Percentiles rank a stretch among this genome's conserved stretches.
These are phyloP conservation scores for Gnetum montanum DNA, from an alignment of 75 land plant species.

Conservation along the genomic window DNA sequence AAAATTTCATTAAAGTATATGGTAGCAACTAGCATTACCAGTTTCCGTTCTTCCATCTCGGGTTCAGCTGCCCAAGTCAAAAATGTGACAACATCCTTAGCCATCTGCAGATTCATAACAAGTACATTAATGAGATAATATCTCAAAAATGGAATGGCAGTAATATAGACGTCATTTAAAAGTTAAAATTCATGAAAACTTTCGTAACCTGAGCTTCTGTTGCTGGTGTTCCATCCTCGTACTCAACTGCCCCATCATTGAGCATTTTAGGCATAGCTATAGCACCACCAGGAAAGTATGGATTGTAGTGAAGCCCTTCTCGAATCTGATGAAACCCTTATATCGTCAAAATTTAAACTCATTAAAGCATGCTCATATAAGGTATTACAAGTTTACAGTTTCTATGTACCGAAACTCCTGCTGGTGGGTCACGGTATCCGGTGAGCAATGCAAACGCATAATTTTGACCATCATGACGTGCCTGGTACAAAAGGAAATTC, in stretches of 20 bases:
- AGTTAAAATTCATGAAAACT: neutral
- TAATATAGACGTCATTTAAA: neutral
- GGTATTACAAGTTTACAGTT: too few relatives aligned
- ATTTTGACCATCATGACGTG: constrained; percentile 93
- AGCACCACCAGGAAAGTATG: constrained; percentile 94
- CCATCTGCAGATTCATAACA: constrained; percentile 61
- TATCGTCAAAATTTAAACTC: too few relatives aligned
- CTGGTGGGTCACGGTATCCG: constrained; percentile 98
- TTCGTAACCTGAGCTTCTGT: constrained; percentile 76
- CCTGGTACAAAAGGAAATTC: constrained; percentile 29
- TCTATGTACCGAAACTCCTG: constrained; percentile 90
- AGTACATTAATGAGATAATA: neutral
- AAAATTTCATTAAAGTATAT: constrained; percentile 1
- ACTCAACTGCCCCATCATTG: constrained; percentile 85
- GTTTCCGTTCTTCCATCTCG: constrained; percentile 96
- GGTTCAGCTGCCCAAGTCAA: constrained; percentile 96
- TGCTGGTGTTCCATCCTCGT: constrained; percentile 97
- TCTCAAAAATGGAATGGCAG: neutral
- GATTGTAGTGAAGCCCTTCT: constrained; percentile 90
- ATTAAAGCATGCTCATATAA: too few relatives aligned
- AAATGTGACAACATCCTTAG: constrained; percentile 84
- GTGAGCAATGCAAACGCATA: constrained; percentile 89
- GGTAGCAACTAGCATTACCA: constrained; percentile 18
- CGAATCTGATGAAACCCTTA: too few relatives aligned
- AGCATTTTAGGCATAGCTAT: constrained; percentile 99